These are phyloP conservation scores for Mercurialis annua DNA, from an alignment of 345 rosid genomes.

Conservation along the genomic window DNA sequence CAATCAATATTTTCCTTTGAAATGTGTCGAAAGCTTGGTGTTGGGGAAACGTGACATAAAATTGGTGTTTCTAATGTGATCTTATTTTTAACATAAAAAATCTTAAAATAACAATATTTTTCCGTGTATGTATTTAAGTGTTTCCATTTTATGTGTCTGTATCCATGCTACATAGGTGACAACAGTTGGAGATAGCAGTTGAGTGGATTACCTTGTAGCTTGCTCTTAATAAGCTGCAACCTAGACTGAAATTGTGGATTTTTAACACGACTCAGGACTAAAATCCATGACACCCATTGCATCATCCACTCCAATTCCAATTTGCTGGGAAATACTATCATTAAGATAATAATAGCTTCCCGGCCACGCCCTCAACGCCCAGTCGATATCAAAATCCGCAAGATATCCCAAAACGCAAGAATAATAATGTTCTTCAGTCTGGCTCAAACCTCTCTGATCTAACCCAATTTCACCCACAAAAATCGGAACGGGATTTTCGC, in stretches of 20 bases:
- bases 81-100: too few species aligned
- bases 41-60: too few species aligned
- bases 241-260: constrained; percentile 6
- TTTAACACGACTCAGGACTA: constrained; percentile 5
- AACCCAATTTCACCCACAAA: constrained; percentile 22
- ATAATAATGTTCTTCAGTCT: constrained; percentile 1
- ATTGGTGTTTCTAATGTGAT: too few species aligned
- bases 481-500: constrained; percentile 14
- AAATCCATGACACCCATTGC: constrained; percentile 11
- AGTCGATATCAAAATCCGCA: constrained; percentile 15
- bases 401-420: constrained; percentile 1
- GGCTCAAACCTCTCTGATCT: constrained; percentile 4
- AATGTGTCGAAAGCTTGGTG: too few species aligned
- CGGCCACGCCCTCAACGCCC: constrained; percentile 18
- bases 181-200: too few species aligned
- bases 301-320: background rate
- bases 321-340: background rate
- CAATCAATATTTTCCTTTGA: too few species aligned
- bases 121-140: too few species aligned
- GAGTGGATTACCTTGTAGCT: too few species aligned
- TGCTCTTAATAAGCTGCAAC: background rate
- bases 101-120: too few species aligned
- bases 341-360: constrained; percentile 11
- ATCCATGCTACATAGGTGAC: too few species aligned
- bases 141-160: too few species aligned